Evolutionary conservation across 371 early-diverging fungal species (phyloP), one percentile per base, ranked within the genome.

Genomic region (Entomophthora muscae): DNA sequence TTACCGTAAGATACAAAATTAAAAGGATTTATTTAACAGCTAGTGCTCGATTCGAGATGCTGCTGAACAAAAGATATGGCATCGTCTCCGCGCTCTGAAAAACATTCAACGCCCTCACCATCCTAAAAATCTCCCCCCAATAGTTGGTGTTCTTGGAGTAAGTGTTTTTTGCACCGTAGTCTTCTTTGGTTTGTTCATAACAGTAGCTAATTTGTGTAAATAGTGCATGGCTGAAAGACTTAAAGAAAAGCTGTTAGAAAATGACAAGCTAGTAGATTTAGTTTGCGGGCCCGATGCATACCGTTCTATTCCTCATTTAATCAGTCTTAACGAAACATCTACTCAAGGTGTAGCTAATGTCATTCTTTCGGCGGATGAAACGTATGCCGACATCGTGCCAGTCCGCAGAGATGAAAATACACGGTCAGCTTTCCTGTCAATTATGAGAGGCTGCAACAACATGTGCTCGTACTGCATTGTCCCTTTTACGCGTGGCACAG

Each of bases 371-470:
- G 88, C 88, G 0, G 88, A 88, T 66, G 88, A 88, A 70, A 87
- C 88, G 1, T 88, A 88, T 67, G 85, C 88, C 0, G 88, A 88
- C 66, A 82, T 88, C 52, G 82, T 85, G 66, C 88, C 88, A 0
- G 78, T 87, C 67, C 74, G 88, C 29, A 71, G 85, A 27, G 77
- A 86, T 63, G 69, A 75, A 22, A 74, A 77, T 64, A 75, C 73
- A 64, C 75, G 79, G 17, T 75, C 81, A 32, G 88, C 80, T 2
- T 83, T 82, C 70, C 68, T 88, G 12, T 84, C 84, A 1, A 78
- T 88, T 42, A 88, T 88, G 88, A 71, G 88, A 31, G 88, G 88
- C 55, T 88, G 88, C 71, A 86, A 88, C 69, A 88, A 88, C 65
- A 88, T 88, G 88, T 88, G 88, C 64, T 77, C 79, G 51, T 88